Evolutionary conservation across 257 asterid genomes (phyloP).

Genomic region (Solanum bulbocastanum): DNA sequence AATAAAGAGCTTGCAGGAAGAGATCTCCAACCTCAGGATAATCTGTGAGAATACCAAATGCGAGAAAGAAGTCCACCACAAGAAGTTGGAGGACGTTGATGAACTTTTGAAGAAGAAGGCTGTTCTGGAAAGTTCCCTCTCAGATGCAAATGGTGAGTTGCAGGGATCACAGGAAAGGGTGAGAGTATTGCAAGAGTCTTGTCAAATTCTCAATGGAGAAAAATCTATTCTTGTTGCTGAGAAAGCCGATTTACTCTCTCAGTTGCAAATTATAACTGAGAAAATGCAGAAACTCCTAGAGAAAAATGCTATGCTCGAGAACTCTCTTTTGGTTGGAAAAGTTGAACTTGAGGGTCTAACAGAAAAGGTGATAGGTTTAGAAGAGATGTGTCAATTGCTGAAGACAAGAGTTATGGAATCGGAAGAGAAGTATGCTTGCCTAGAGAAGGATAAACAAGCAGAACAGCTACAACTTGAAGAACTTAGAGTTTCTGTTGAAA

Average conservation of each 20-base stretch:
- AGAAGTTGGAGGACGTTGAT: constrained; percentile 55
- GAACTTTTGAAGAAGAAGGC: constrained; percentile 38
- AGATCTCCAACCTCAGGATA: constrained; percentile 41
- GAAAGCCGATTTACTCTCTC: constrained; percentile 64
- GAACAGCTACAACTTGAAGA: constrained; percentile 51
- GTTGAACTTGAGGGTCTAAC: constrained; percentile 75
- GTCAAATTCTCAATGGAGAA: constrained; percentile 43
- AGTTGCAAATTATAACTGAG: constrained; percentile 56
- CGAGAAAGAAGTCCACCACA: constrained; percentile 41
- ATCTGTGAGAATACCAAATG: constrained; percentile 26
- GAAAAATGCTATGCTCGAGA: constrained; percentile 65
- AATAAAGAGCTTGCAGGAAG: constrained; percentile 43
- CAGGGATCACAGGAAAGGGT: constrained; percentile 33
- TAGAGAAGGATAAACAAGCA: constrained; percentile 63
- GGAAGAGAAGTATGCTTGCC: constrained; percentile 51
- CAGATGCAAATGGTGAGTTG: constrained; percentile 42
- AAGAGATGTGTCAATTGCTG: constrained; percentile 65
- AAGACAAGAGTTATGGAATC: constrained; percentile 42
- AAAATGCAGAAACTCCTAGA: constrained; percentile 62
- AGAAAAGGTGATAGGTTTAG: constrained; percentile 68
- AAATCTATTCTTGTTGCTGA: constrained; percentile 54
- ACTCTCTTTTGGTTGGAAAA: constrained; percentile 53
- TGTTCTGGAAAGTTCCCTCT: constrained; percentile 39
- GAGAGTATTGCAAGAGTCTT: constrained; percentile 47
- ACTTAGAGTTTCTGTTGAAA: constrained; percentile 39